These are phyloP conservation scores for Clonostachys chloroleuca DNA, from an alignment of 2,329 filamentous ascomycete genomes.

Conservation along the genomic window DNA sequence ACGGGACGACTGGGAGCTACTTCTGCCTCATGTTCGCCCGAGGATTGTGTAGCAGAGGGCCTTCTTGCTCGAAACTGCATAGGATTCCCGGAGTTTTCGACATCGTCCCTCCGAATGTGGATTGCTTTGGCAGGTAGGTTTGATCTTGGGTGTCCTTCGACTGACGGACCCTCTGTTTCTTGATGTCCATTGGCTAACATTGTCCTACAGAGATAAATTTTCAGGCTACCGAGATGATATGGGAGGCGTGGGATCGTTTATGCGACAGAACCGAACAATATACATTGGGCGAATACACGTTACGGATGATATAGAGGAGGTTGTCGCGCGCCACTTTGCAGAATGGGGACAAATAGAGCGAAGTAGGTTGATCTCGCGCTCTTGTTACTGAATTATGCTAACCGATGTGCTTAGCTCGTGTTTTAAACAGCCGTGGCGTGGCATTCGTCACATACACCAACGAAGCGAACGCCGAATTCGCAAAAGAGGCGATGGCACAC, in stretches of 20 bases:
- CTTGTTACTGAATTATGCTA: too few relatives aligned
- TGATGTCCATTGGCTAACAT: slow-evolving; percentile 32
- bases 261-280: slow-evolving; percentile 88
- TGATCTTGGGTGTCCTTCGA: background rate
- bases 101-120: slow-evolving; percentile 87
- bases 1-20: slow-evolving; percentile 73
- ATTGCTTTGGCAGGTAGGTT: slow-evolving; percentile 62
- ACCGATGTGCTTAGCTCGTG: slow-evolving; percentile 47
- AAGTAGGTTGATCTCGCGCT: slow-evolving; percentile 26
- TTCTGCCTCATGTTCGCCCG: slow-evolving; percentile 92
- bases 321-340: slow-evolving; percentile 89
- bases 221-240: slow-evolving; percentile 95
- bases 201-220: slow-evolving; percentile 70
- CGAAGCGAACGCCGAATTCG: slow-evolving; percentile 85
- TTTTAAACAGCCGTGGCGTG: slow-evolving; percentile 84
- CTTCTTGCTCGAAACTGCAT: slow-evolving; percentile 93
- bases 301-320: slow-evolving; percentile 93
- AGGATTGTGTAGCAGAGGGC: slow-evolving; percentile 78
- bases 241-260: slow-evolving; percentile 92
- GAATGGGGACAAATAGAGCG: slow-evolving; percentile 96
- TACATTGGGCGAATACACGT: slow-evolving; percentile 95
- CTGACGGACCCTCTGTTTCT: background rate
- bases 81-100: slow-evolving; percentile 83
- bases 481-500: slow-evolving; percentile 93
- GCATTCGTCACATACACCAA: slow-evolving; percentile 94